phyloP scores from a whole-genome alignment of 257 asterid genomes.

The Vinca minor region DNA sequence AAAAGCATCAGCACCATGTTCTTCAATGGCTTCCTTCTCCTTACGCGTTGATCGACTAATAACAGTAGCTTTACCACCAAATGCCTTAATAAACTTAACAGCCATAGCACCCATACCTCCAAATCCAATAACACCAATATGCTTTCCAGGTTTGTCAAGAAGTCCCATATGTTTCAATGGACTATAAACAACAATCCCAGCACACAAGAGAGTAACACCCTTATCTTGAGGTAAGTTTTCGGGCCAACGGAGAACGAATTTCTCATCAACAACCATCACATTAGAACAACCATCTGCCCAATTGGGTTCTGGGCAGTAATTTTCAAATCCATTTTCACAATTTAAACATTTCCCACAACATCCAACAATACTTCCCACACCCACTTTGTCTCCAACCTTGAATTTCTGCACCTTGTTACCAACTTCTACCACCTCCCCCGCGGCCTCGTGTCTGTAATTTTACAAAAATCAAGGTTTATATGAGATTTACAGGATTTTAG shows the following conservation, averaged over 20 bases:
- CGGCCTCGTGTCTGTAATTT: conserved; percentile 30
- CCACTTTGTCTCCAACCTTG: conserved; percentile 36
- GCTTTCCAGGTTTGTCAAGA: conserved; percentile 33
- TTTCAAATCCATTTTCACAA: conserved; percentile 25
- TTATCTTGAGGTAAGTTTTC: conserved; percentile 21
- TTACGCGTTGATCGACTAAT: not conserved
- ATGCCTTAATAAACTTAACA: conserved; percentile 41
- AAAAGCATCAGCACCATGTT: not conserved
- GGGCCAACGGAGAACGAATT: conserved; percentile 8
- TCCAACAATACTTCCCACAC: conserved; percentile 30
- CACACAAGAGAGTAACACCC: conserved; percentile 40
- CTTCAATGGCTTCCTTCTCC: not conserved
- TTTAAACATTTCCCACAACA: conserved; percentile 31
- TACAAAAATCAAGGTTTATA: no score
- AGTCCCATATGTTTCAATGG: conserved; percentile 34
- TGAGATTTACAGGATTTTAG: not conserved
- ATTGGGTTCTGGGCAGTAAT: conserved; percentile 12
- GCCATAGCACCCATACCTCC: conserved; percentile 46
- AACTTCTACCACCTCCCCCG: conserved; percentile 33
- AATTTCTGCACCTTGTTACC: conserved; percentile 33
- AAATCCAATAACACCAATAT: conserved; percentile 40
- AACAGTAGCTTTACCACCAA: conserved; percentile 33
- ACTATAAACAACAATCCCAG: conserved; percentile 37
- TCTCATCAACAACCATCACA: conserved; percentile 31
- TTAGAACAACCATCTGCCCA: conserved; percentile 4